Evolutionary conservation across 352 stramenopile species (phyloP).

Genomic region (Pythium vanterpoolii): DNA sequence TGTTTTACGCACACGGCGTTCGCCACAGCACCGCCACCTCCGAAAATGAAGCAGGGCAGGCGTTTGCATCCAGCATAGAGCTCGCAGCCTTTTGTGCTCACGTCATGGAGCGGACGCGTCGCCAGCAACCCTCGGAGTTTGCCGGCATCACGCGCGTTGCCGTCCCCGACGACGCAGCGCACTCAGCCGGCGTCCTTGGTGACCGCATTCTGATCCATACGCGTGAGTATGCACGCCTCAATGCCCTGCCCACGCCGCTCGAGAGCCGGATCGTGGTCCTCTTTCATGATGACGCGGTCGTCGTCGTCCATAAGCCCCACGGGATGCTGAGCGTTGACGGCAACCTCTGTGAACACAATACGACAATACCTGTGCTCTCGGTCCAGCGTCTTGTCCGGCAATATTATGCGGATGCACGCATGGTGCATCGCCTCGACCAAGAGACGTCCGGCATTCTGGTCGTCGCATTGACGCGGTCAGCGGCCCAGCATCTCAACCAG

Average conservation of each 20-base stretch:
- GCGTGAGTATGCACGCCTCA: constrained; percentile 31
- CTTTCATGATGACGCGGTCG: constrained; percentile 47
- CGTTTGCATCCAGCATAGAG: constrained; percentile 25
- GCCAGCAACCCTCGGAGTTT: constrained; percentile 6
- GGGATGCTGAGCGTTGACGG: constrained; percentile 61
- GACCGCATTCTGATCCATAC: constrained; percentile 50
- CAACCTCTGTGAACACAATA: constrained; percentile 24
- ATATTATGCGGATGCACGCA: constrained; percentile 49
- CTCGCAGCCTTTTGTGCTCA: constrained; percentile 31
- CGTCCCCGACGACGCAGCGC: constrained; percentile 21
- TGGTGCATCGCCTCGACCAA: constrained; percentile 78
- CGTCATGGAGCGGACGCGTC: constrained; percentile 26
- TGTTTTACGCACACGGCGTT: constrained; percentile 20
- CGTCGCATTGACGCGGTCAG: constrained; percentile 53
- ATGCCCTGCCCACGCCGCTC: background rate
- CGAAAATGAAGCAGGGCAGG: background rate
- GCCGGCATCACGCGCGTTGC: constrained; percentile 30
- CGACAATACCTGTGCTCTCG: constrained; percentile 21
- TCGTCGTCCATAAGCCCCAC: constrained; percentile 59
- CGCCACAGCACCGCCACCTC: background rate
- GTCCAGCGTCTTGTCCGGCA: constrained; percentile 41
- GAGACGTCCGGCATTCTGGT: constrained; percentile 74
- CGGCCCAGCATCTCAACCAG: constrained; percentile 55
- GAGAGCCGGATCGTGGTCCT: constrained; percentile 34
- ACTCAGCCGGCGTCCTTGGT: constrained; percentile 21